Base-by-base conservation (phyloP, 202 grass and related monocot genomes). In the Miscanthus sacchariflorus region DNA sequence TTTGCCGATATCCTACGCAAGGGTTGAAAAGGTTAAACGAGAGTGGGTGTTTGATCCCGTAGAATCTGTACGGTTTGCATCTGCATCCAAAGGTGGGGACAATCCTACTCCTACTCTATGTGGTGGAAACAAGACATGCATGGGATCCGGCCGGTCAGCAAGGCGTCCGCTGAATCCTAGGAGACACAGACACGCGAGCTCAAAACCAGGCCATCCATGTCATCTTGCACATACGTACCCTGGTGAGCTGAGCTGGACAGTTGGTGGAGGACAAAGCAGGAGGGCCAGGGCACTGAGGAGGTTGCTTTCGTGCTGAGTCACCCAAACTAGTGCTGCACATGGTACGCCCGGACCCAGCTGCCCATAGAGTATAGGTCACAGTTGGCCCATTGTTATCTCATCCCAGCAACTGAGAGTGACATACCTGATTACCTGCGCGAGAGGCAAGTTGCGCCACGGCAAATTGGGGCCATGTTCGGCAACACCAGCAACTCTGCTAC, bases 261-360 rank as follows among this genome's bases (percentile, higher is more conserved):
- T 25, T 76, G 72, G 44, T 30, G 30, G 9, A 28, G 46, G 69
- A 15, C 40, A 48, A 48, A 45, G 38, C 28, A 30, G 28, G 39
- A 28, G 59, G 15, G 7, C 27, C 38, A 5, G 7, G 70, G 21
- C 2, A n/a, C 9, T 23, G 21, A 9, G 21, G 56, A 35, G 74
- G 84, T 87, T 87, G 74, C 84, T 90, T 36, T 90, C 84, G 1
- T 17, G 84, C 84, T 17, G 84, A 87, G 56, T 87, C 89, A 83
- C 44, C n/a, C 43, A 21, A 67, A 46, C 40, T 74, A 74, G 4
- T 25, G 21, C 42, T 14, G 40, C 71, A 45, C 71, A 46, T 27
- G 71, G 42, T 25, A 15, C 71, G 12, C 42, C 71, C 42, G 71
- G 71, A 6, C 40, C 71, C 71, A 46, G 42, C 21, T 71, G 70